Base-by-base conservation (phyloP, 1,284 basidiomycete species). In the Trametes hirsuta region DNA sequence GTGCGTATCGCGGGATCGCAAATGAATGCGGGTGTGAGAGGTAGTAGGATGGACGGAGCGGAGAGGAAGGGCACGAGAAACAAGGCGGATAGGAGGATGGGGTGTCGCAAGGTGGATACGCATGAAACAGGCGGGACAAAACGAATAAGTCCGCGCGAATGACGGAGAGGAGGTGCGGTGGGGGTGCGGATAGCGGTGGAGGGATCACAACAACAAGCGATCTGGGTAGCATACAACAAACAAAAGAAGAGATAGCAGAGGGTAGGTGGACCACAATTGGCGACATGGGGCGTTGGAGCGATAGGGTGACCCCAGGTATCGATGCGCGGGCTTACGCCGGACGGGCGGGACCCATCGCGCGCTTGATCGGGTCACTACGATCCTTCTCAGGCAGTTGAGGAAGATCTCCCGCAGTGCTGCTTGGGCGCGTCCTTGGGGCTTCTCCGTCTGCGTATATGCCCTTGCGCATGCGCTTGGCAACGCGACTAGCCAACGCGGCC, bases 301-400 rank as follows among this genome's bases (percentile, higher is more conserved):
- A 39, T 3, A n/a, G 6, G 10, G 24, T 15, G 4, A 15, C 6
- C 36, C 22, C 8, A 30, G 8, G 18, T 18, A 18, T 18, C 18
- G 30, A 30, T 8, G n/a, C 15, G 18, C n/a, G 36, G n/a, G 25
- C 45, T 39, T 21, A 51, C 18, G 36, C 49, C 12, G 49, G 56
- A 36, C 64, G 64, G 21, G 47, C 48, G n/a, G 66, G 68, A 11
- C 70, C 70, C 45, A 71, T 59, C 35, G 70, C 70, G 12, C 70
- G 67, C 53, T 66, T 68, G 30, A 64, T 58, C 15, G 64, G 66
- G 54, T 71, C 70, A 56, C 63, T 68, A 30, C 68, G 50, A 37
- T 71, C 70, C 60, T 70, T 71, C 55, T 63, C 65, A 2, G 70
- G 70, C 0, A 67, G 49, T 3, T 52, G 61, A 9, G 65, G 65